Percentiles rank a stretch among this genome's conserved stretches.
These are phyloP conservation scores for Skeletonema potamos DNA, from an alignment of 108 stramenopile species.

Conservation along the genomic window DNA sequence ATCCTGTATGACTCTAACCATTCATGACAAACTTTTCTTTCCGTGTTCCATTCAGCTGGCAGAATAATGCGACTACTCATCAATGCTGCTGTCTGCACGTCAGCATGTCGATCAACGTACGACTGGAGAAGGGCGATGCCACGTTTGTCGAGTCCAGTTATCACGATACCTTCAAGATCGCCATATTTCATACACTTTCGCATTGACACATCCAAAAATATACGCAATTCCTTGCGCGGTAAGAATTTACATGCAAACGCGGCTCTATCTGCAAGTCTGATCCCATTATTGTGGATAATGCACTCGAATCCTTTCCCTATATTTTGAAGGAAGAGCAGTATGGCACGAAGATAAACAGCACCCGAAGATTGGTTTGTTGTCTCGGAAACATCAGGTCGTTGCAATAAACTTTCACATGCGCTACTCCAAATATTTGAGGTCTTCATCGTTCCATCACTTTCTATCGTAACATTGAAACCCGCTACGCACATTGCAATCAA, in stretches of 20 bases:
- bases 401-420: slow-evolving; percentile 64
- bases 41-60: slow-evolving; percentile 64
- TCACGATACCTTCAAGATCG: slow-evolving; percentile 74
- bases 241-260: slow-evolving; percentile 80
- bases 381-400: slow-evolving; percentile 39
- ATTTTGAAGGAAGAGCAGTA: slow-evolving; percentile 60
- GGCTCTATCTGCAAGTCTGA: slow-evolving; percentile 74
- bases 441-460: slow-evolving; percentile 22
- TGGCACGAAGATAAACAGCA: slow-evolving; percentile 66
- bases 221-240: slow-evolving; percentile 48
- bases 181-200: slow-evolving; percentile 58
- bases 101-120: slow-evolving; percentile 69
- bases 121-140: slow-evolving; percentile 78
- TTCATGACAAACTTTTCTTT: slow-evolving; percentile 63
- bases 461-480: slow-evolving; percentile 47
- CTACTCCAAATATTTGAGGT: slow-evolving; percentile 62
- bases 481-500: slow-evolving; percentile 82
- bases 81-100: slow-evolving; percentile 81
- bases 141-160: slow-evolving; percentile 74
- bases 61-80: slow-evolving; percentile 71
- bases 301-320: slow-evolving; percentile 50
- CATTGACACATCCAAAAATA: slow-evolving; percentile 58
- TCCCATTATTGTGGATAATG: slow-evolving; percentile 52
- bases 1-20: slow-evolving; percentile 79
- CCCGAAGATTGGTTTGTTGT: slow-evolving; percentile 24